Evolutionary conservation across 2,329 filamentous ascomycete species (phyloP).

Genomic region (Calonectria henricotiae): DNA sequence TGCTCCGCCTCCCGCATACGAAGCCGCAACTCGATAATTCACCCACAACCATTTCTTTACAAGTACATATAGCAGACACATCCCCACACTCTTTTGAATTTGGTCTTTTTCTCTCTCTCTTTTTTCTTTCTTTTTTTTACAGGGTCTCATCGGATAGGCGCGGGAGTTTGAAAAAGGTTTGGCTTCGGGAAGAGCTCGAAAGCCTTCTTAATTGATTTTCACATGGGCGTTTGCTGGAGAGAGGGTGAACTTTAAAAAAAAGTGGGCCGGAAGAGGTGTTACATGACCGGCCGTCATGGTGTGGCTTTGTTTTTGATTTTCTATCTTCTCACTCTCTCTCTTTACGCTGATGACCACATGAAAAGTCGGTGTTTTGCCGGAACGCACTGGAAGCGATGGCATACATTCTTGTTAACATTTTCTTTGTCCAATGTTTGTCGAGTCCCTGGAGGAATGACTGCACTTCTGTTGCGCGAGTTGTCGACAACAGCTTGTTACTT

Average conservation of each 20-base stretch:
- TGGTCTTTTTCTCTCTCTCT: conserved; percentile 38
- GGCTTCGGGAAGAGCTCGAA: conserved; percentile 40
- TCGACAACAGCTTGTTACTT: conserved; percentile 32
- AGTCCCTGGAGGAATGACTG: conserved; percentile 40
- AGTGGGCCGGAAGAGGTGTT: conserved; percentile 42
- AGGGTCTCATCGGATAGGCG: conserved; percentile 39
- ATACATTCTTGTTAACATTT: conserved; percentile 37
- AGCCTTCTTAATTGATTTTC: conserved; percentile 41
- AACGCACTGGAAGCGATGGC: conserved; percentile 39
- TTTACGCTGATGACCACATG: conserved; percentile 37
- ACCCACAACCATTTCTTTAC: conserved; percentile 29
- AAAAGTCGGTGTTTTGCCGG: conserved; percentile 33
- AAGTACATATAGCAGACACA: conserved; percentile 41
- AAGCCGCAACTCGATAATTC: conserved; percentile 65
- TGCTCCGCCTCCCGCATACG: conserved; percentile 75
- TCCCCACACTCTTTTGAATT: conserved; percentile 45
- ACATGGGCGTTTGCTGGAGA: conserved; percentile 47
- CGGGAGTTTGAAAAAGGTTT: conserved; percentile 44
- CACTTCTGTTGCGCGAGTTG: conserved; percentile 27
- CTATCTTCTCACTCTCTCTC: conserved; percentile 33
- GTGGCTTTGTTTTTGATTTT: conserved; percentile 38
- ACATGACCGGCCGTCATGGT: conserved; percentile 38
- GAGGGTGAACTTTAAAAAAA: conserved; percentile 45
- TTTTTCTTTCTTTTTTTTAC: conserved; percentile 37
- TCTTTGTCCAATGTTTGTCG: conserved; percentile 37